Evolutionary conservation across 768 basidiomycete species (phyloP).

Genomic region (Phylloporus sp.): DNA sequence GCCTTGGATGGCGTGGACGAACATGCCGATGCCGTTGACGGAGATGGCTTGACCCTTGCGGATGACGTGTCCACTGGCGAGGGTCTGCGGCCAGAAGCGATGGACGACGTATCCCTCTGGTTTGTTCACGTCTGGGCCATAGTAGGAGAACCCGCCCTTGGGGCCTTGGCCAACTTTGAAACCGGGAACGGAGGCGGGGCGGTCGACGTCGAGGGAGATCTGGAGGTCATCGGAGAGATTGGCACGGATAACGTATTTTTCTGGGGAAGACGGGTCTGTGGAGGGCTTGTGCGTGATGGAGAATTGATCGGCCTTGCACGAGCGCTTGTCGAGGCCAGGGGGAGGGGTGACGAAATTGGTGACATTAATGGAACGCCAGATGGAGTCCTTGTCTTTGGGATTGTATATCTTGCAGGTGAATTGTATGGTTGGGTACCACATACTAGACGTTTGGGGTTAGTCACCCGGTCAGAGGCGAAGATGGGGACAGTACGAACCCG

Average conservation of each 20-base stretch:
- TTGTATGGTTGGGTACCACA: conserved; percentile 94
- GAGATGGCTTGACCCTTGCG: conserved; percentile 56
- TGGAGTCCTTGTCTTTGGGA: conserved; percentile 64
- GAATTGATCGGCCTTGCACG: conserved; percentile 82
- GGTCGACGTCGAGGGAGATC: conserved; percentile 67
- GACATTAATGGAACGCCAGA: conserved; percentile 88
- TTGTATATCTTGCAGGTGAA: conserved; percentile 89
- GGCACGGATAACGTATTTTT: conserved; percentile 75
- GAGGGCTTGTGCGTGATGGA: conserved; percentile 62
- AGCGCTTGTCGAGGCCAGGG: conserved; percentile 79
- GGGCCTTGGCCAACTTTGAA: conserved; percentile 90
- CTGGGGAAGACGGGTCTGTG: conserved; percentile 57
- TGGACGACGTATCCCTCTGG: conserved; percentile 86
- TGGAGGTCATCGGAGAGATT: conserved; percentile 79
- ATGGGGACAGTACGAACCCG: conserved; percentile 55
- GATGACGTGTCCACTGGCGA: conserved; percentile 64
- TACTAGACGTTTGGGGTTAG: conserved; percentile 39
- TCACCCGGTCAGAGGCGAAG: conserved; percentile 2
- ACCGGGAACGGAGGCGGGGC: conserved; percentile 70
- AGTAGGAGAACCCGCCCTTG: conserved; percentile 87
- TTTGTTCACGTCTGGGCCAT: conserved; percentile 62
- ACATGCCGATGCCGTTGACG: conserved; percentile 71
- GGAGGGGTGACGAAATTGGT: conserved; percentile 73
- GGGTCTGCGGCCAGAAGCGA: conserved; percentile 81
- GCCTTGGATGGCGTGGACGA: conserved; percentile 95